Evolutionary conservation across 116 monocot genomes (phyloP).

Genomic region (Dioscorea cayenensis): DNA sequence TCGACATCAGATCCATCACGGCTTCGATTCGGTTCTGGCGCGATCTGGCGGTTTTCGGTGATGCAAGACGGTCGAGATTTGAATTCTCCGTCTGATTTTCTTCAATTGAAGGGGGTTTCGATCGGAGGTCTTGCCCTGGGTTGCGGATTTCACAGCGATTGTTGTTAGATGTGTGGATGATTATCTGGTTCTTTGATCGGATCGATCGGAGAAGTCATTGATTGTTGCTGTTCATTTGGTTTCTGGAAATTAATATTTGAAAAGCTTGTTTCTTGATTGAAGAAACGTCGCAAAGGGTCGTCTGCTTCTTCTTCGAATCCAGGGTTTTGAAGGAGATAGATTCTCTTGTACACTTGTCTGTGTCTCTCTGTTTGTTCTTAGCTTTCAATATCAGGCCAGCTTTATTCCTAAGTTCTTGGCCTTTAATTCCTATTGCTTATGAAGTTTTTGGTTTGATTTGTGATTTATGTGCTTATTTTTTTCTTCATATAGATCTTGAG

Average conservation of each 20-base stretch:
- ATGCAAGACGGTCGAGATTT: background rate
- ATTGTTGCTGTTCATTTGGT: background rate
- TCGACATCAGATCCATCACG: background rate
- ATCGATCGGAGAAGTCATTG: background rate
- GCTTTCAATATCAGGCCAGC: conserved; percentile 5
- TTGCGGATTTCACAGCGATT: background rate
- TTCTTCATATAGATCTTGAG: conserved; percentile 19
- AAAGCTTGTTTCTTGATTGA: background rate
- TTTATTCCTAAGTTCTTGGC: conserved; percentile 1
- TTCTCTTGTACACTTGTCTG: conserved; percentile 8
- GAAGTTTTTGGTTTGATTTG: conserved; percentile 11
- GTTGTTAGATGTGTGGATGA: background rate
- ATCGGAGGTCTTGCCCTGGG: background rate
- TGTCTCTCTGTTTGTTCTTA: conserved; percentile 5
- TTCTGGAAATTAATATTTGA: background rate
- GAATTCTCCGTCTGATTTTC: background rate
- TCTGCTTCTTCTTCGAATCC: background rate
- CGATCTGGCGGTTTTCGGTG: background rate
- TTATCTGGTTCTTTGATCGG: background rate
- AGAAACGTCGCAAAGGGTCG: background rate
- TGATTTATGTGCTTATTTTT: conserved; percentile 9
- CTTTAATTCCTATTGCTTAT: background rate
- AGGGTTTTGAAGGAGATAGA: background rate
- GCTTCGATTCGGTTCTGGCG: background rate
- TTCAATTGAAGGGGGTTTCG: background rate